Evolutionary conservation across 306 rosid genomes (phyloP).

Genomic region (Betula pendula): DNA sequence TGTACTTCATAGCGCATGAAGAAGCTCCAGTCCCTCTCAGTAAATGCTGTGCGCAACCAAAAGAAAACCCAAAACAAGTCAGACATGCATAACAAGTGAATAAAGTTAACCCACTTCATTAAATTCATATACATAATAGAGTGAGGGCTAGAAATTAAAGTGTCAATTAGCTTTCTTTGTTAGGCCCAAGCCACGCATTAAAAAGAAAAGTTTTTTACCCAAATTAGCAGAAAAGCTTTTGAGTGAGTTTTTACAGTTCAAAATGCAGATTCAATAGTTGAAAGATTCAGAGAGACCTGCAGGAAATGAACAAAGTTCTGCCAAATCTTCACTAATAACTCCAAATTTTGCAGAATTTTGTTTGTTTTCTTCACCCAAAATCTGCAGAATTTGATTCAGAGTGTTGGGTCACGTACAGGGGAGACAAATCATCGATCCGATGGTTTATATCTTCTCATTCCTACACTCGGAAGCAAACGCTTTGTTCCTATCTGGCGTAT

Average conservation of each 20-base stretch:
- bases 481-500: too few relatives aligned
- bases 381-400: conserved; percentile 24
- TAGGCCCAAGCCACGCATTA: too few relatives aligned
- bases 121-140: conserved; percentile 21
- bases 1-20: background rate
- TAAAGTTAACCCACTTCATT: conserved; percentile 9
- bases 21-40: conserved; percentile 18
- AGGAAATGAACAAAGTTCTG: background rate
- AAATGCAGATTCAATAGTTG: too few relatives aligned
- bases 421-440: background rate
- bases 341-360: background rate
- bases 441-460: background rate
- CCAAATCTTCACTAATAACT: background rate
- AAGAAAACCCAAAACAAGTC: conserved; percentile 29
- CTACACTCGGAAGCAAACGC: background rate
- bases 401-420: background rate
- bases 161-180: conserved; percentile 27
- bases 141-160: background rate
- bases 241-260: background rate
- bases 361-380: conserved; percentile 24
- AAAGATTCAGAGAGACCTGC: too few relatives aligned
- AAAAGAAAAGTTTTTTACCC: background rate
- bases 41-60: conserved; percentile 25
- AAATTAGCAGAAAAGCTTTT: background rate
- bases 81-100: conserved; percentile 18